Evolutionary conservation across 1,139 yeast genomes (phyloP), one percentile per base, ranked within the genome.

Genomic region (Nakaseomyces nivariensis): DNA sequence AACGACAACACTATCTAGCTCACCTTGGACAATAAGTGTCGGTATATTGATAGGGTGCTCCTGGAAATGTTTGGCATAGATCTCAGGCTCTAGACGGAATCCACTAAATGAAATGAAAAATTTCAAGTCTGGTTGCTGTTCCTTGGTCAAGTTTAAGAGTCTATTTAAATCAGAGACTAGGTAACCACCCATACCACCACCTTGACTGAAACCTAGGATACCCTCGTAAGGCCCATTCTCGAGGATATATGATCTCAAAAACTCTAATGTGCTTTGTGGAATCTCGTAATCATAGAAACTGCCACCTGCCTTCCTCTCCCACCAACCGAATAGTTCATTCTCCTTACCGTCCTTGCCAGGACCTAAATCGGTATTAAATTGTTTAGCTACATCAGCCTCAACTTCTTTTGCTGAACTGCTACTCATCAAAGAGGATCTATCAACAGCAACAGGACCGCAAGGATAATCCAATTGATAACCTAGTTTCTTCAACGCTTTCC

Each of bases 151-250:
- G 32, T 55, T 53, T 17, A 69, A 49, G 4, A 75, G 52, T 32
- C 68, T 58, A 41, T 66, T 59, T 44, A 78, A 63, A 32, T 69
- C 62, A 36, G 77, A 75, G 43, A 77, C 66, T 4, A 80, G 56
- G 17, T 77, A 69, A 3, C 82, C 85, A 1, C 88, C 78, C 62
- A 90, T 69, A 1, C 94, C 95, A 0, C 95, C 94, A 49, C 97
- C 98, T 67, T 90, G 97, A 37, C 94, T 82, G 61, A 92, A 92
- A 3, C 97, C 97, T 50, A 90, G 67, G n/a, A 90, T 70, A 1
- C 97, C 97, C 45, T 80, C 84, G 60, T 83, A 85, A 0, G 96
- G 96, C 0, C 96, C 96, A 53, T 85, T 73, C 51, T 74, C 70
- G 24, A 60, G 45, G 24, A 62, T 50, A 49, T 60, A 64, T 27